Evolutionary conservation across 495 filamentous ascomycete species (phyloP).

Genomic region (Lasiosphaeria miniovina): DNA sequence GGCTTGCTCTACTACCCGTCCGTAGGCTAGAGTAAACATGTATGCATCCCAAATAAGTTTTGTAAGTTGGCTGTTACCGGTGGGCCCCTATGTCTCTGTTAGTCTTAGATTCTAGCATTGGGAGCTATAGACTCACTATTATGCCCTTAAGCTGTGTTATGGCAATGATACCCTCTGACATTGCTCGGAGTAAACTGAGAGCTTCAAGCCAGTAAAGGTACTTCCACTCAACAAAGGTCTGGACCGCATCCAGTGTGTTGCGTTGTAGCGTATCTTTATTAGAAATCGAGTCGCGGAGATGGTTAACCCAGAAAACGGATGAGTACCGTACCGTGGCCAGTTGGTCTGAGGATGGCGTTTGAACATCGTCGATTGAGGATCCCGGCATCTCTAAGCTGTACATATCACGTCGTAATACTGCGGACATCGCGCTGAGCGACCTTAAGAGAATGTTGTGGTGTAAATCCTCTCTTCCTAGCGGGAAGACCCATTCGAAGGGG

Average conservation of each 20-base stretch:
- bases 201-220: no score
- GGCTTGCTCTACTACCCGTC: constrained; percentile 24
- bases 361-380: constrained; percentile 12
- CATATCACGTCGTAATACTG: constrained; percentile 12
- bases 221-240: no score
- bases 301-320: no score
- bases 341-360: constrained; percentile 25
- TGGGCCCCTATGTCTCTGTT: constrained; percentile 8
- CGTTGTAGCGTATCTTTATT: not conserved
- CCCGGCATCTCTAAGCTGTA: constrained; percentile 14
- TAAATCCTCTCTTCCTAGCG: no score
- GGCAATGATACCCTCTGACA: constrained; percentile 23
- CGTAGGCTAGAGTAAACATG: constrained; percentile 29
- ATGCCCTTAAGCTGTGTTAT: constrained; percentile 20
- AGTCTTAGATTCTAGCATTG: not conserved
- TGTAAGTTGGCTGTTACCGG: constrained; percentile 7
- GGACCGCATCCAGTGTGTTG: constrained; percentile 5
- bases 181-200: constrained; percentile 4
- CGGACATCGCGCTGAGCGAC: constrained; percentile 24
- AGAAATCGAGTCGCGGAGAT: constrained; percentile 38
- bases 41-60: constrained; percentile 17
- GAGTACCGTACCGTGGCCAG: constrained; percentile 31
- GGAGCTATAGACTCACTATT: constrained; percentile 17
- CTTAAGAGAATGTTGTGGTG: constrained; percentile 22
- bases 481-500: no score